Evolutionary conservation across 768 basidiomycete species (phyloP).

Genomic region (Boletus tylopilopsis): DNA sequence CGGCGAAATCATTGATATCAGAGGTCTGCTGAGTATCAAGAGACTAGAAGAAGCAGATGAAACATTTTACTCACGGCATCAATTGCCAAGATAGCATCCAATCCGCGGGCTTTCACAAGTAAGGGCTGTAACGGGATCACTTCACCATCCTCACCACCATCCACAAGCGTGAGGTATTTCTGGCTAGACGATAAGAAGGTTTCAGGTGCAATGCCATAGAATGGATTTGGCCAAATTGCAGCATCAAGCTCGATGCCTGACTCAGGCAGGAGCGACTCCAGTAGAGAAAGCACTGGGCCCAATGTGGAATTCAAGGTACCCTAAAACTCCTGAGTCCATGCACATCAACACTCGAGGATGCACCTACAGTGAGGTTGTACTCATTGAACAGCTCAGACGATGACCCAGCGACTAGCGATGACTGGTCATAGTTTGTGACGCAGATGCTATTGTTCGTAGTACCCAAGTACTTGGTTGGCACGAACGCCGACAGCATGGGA

Average conservation of each 20-base stretch:
- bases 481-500: constrained; percentile 43
- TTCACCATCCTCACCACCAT: constrained; percentile 43
- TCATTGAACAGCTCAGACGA: constrained; percentile 37
- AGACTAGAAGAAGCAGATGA: not conserved
- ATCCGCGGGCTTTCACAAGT: constrained; percentile 40
- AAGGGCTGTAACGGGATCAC: constrained; percentile 48
- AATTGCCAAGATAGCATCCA: constrained; percentile 51
- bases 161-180: constrained; percentile 32
- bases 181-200: constrained; percentile 35
- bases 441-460: constrained; percentile 31
- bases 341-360: not conserved
- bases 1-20: constrained; percentile 18
- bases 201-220: constrained; percentile 31
- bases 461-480: constrained; percentile 43
- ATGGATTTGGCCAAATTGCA: constrained; percentile 36
- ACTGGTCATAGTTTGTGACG: constrained; percentile 35
- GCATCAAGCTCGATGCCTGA: constrained; percentile 25
- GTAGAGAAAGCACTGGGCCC: constrained; percentile 11
- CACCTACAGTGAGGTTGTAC: constrained; percentile 27
- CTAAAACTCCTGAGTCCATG: constrained; percentile 5
- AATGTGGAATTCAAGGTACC: constrained; percentile 4
- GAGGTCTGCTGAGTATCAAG: constrained; percentile 6
- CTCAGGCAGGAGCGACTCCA: constrained; percentile 26
- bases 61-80: constrained; percentile 33
- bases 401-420: constrained; percentile 35